Evolutionary conservation across 441 rosid species (phyloP), one percentile per base, ranked within the genome.

Genomic region (Geranium incanum): DNA sequence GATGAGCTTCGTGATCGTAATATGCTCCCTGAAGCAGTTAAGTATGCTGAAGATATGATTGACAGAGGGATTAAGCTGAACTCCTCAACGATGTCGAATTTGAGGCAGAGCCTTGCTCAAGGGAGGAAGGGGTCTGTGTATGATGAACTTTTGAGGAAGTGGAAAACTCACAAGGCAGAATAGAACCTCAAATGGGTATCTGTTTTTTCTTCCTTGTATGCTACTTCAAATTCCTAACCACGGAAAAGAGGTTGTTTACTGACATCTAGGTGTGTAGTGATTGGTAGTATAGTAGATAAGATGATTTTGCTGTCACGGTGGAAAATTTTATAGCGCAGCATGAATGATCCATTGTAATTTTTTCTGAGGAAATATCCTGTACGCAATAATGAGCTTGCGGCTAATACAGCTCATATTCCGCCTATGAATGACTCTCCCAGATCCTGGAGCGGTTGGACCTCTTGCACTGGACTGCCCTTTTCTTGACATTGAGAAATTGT

Each of bases 11-110:
- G 84, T 68, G 83, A 84, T 67, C 72, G 78, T 36, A 68, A 68
- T 8, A 79, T 79, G 85, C 77, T 83, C 75, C 88, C 87, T 2
- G 93, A 85, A 82, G 89, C 93, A 16, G 86, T 79, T n/a, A 86
- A 86, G 74, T 84, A 86, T 80, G 84, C 89, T 0, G 82, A 82
- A 59, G 83, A 73, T 74, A 83, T 86, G 86, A 77, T 85, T 68
- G 87, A 80, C 70, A 88, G 72, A 74, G 82, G 85, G 69, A 84
- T 88, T 74, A 78, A 75, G 69, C 36, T 88, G 76, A 63, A 71
- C 18, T 76, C 86, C 15, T 66, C 72, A 5, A 72, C 93, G 23
- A 62, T 84, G 77, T 78, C 78, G 4, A 85, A 75, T 76, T 75
- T 88, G 83, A 84, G 81, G 78, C 79, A 81, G 72, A 67, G 69